A percentile compares a stretch with the other conserved stretches of the same genome.
phyloP scores from a whole-genome alignment of 129 eudicot genomes.

The Rutidosis leptorrhynchoides region DNA sequence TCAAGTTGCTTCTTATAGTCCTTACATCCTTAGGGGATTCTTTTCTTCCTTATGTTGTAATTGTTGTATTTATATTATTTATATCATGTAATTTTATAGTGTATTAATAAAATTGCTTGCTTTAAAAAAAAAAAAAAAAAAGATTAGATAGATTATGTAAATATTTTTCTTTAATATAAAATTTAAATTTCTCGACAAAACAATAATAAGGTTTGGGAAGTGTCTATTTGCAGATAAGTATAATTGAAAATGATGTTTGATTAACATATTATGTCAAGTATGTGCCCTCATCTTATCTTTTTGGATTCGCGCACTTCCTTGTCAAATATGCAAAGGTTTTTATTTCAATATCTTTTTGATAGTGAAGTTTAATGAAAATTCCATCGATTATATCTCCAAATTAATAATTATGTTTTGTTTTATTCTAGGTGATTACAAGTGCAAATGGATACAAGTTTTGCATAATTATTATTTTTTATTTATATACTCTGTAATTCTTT shows the following conservation, averaged over 20 bases:
- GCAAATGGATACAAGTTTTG: not conserved
- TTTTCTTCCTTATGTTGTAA: too few species aligned
- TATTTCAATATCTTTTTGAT: conserved; percentile 29
- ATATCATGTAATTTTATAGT: too few species aligned
- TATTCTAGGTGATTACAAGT: not conserved
- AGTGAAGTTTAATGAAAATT: conserved; percentile 26
- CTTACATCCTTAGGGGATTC: too few species aligned
- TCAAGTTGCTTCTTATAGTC: too few species aligned
- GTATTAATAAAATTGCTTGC: too few species aligned
- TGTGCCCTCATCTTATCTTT: conserved; percentile 32
- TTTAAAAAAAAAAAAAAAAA: too few species aligned
- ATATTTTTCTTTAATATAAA: too few species aligned
- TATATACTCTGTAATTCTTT: too few species aligned
- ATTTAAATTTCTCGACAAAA: too few species aligned
- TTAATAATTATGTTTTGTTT: not conserved
- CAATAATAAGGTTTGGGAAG: conserved; percentile 17
- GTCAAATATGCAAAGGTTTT: conserved; percentile 30
- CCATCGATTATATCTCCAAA: conserved; percentile 18
- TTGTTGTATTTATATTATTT: too few species aligned
- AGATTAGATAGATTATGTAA: too few species aligned
- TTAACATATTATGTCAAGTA: conserved; percentile 28
- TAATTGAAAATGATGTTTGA: conserved; percentile 26
- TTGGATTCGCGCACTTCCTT: conserved; percentile 24
- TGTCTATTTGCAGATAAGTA: conserved; percentile 23
- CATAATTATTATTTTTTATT: too few species aligned